Evolutionary conservation across 1,139 yeast species (phyloP).

Genomic region (Sugiyamaella castrensis): DNA sequence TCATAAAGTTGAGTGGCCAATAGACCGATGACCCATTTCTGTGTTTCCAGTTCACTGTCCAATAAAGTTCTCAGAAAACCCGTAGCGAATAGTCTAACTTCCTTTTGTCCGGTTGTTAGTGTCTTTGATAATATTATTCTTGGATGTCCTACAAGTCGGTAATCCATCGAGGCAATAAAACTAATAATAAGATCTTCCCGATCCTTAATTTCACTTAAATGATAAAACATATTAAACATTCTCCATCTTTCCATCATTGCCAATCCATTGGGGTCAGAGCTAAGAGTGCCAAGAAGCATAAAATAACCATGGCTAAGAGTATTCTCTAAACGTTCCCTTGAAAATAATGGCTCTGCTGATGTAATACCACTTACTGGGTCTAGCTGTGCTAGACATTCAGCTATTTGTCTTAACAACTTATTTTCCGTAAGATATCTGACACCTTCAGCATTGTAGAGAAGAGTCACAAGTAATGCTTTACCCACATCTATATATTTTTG

Average conservation of each 20-base stretch:
- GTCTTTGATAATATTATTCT: slow-evolving; percentile 65
- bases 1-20: slow-evolving; percentile 73
- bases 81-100: slow-evolving; percentile 57
- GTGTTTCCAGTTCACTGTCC: slow-evolving; percentile 29
- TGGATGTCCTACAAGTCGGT: slow-evolving; percentile 61
- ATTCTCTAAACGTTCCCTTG: slow-evolving; percentile 54
- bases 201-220: slow-evolving; percentile 55
- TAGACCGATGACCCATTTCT: slow-evolving; percentile 46
- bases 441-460: slow-evolving; percentile 66
- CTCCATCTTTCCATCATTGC: slow-evolving; percentile 76
- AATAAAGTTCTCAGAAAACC: slow-evolving; percentile 48
- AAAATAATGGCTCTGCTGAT: slow-evolving; percentile 71
- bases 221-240: slow-evolving; percentile 73
- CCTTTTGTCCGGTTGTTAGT: slow-evolving; percentile 53
- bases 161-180: slow-evolving; percentile 61
- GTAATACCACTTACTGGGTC: slow-evolving; percentile 76
- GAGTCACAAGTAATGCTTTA: slow-evolving; percentile 62
- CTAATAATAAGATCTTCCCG: slow-evolving; percentile 59
- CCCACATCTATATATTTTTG: slow-evolving; percentile 67
- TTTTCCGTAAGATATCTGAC: slow-evolving; percentile 63
- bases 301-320: slow-evolving; percentile 78
- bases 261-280: slow-evolving; percentile 59
- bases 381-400: slow-evolving; percentile 82
- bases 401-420: slow-evolving; percentile 78
- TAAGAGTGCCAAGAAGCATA: slow-evolving; percentile 68